A percentile compares a stretch with the other conserved stretches of the same genome.
Conservation (phyloP, 805 yeast genomes). For the Candida ulmi region DNA sequence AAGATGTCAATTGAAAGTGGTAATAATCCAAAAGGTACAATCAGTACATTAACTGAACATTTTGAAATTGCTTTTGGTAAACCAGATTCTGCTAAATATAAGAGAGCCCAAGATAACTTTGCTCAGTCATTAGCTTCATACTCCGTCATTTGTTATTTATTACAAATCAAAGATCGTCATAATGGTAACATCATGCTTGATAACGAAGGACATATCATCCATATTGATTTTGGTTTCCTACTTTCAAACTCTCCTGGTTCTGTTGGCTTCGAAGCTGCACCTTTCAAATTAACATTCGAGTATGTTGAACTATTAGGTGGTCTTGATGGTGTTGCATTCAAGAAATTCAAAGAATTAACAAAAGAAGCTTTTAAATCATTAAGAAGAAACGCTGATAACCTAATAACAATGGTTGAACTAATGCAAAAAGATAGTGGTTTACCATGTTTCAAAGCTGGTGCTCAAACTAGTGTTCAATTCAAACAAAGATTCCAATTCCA, state of each 20-base stretch:
- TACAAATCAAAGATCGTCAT: conserved; percentile 94
- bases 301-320: conserved; percentile 90
- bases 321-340: conserved; percentile 51
- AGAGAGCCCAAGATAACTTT: conserved; percentile 78
- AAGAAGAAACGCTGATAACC: conserved; percentile 65
- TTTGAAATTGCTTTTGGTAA: conserved; percentile 73
- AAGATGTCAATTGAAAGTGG: conserved; percentile 63
- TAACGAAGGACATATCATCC: conserved; percentile 90
- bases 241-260: conserved; percentile 95
- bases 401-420: conserved; percentile 80
- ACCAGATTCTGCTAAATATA: conserved; percentile 45
- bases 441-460: conserved; percentile 91
- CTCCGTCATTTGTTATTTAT: conserved; percentile 80
- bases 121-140: conserved; percentile 86
- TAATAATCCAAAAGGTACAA: conserved; percentile 62
- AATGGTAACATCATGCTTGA: conserved; percentile 98
- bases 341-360: conserved; percentile 54
- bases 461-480: conserved; percentile 70
- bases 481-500: conserved; percentile 80
- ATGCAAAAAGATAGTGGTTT: conserved; percentile 89
- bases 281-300: conserved; percentile 87
- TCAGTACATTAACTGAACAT: conserved; percentile 74
- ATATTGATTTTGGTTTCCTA: conserved; percentile 92
- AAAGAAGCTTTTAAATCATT: conserved; percentile 71
- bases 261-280: conserved; percentile 96